These are phyloP conservation scores for Tubosaeta sp. DNA, from an alignment of 768 basidiomycete genomes.

Conservation along the genomic window DNA sequence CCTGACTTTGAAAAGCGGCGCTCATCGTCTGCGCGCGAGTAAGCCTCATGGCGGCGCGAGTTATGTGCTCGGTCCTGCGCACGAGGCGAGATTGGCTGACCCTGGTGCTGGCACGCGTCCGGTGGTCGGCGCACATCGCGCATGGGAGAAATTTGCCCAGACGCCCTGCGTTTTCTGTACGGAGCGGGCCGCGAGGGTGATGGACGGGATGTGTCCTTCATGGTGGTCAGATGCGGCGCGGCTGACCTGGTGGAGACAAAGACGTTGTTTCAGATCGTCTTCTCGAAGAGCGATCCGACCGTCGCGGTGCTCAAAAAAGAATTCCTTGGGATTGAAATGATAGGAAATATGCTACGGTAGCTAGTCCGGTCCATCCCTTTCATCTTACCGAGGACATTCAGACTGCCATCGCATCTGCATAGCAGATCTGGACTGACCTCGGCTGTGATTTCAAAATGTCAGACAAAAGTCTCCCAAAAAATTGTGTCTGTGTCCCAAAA, in stretches of 20 bases:
- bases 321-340: neutral
- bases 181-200: slow-evolving; percentile 10
- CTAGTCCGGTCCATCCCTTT: neutral
- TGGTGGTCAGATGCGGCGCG: slow-evolving; percentile 16
- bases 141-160: slow-evolving; percentile 2
- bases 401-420: too few species aligned
- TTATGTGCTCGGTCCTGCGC: slow-evolving; percentile 6
- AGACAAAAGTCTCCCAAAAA: neutral
- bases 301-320: slow-evolving; percentile 4
- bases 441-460: neutral
- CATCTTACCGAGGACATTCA: too few species aligned
- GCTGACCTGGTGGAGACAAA: slow-evolving; percentile 10
- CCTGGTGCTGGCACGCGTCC: slow-evolving; percentile 9
- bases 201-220: slow-evolving; percentile 24
- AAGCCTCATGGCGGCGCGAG: slow-evolving; percentile 5
- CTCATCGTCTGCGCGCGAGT: slow-evolving; percentile 1
- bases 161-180: slow-evolving; percentile 16
- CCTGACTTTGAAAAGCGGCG: slow-evolving; percentile 3
- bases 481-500: too few species aligned
- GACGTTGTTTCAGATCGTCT: neutral
- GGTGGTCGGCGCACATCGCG: slow-evolving; percentile 11
- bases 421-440: too few species aligned
- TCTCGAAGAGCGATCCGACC: slow-evolving; percentile 6
- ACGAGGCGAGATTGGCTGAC: neutral
- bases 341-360: neutral